These are phyloP conservation scores for Suillus decipiens DNA, from an alignment of 768 basidiomycete species.

Conservation along the genomic window DNA sequence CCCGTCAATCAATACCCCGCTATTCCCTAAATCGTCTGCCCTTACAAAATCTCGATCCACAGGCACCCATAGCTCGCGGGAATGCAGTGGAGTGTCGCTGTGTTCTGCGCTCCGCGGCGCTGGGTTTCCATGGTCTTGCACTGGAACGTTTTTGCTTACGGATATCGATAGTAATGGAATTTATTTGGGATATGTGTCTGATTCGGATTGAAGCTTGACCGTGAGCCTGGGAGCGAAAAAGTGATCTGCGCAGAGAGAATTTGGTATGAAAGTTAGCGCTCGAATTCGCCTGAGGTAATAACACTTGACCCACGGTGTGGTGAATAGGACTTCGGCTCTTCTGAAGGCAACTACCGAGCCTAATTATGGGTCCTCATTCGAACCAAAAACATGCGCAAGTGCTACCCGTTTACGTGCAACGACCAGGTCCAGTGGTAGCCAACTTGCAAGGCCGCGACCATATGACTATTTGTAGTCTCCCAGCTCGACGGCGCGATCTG, in stretches of 20 bases:
- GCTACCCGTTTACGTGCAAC: background rate
- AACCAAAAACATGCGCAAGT: background rate
- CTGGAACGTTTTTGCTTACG: background rate
- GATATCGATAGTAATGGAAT: slow-evolving; percentile 1
- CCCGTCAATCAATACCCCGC: slow-evolving; percentile 10
- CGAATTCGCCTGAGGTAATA: background rate
- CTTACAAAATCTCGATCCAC: slow-evolving; percentile 10
- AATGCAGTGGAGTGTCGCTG: slow-evolving; percentile 7
- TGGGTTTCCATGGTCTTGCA: slow-evolving; percentile 8
- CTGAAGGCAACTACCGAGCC: background rate
- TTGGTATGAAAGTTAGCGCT: slow-evolving; percentile 7
- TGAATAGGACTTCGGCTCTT: background rate
- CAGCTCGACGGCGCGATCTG: background rate
- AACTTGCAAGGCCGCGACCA: background rate
- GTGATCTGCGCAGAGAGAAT: slow-evolving; percentile 4
- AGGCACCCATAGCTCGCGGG: slow-evolving; percentile 10
- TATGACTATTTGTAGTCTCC: background rate
- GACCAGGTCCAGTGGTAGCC: background rate
- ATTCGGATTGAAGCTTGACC: background rate
- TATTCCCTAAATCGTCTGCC: slow-evolving; percentile 6
- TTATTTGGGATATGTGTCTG: slow-evolving; percentile 4
- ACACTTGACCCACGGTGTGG: background rate
- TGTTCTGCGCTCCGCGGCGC: slow-evolving; percentile 7
- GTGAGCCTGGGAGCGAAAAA: background rate
- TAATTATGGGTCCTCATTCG: background rate